Evolutionary conservation across 352 stramenopile genomes (phyloP).

Genomic region (Phytopythium chamaehyphon): DNA sequence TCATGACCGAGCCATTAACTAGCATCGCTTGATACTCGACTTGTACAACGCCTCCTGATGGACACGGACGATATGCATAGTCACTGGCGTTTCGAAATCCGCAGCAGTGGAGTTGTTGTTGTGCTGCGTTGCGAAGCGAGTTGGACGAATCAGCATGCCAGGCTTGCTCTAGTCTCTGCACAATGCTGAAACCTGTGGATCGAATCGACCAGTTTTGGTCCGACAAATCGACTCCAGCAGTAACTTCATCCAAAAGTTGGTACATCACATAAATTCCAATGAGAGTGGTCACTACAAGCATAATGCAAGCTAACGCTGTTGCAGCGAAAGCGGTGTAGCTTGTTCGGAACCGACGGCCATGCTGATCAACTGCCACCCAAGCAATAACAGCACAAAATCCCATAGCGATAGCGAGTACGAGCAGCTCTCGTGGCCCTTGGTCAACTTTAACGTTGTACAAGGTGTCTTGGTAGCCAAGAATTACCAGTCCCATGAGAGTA

Average conservation of each 20-base stretch:
- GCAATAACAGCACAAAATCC: constrained; percentile 33
- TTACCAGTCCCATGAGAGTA: constrained; percentile 49
- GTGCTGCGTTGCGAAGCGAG: constrained; percentile 42
- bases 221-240: constrained; percentile 24
- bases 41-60: constrained; percentile 30
- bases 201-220: constrained; percentile 67
- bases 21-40: constrained; percentile 58
- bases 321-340: constrained; percentile 28
- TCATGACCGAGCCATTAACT: constrained; percentile 50
- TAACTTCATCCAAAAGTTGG: constrained; percentile 42
- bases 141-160: constrained; percentile 39
- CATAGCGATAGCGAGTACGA: constrained; percentile 30
- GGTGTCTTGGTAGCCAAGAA: constrained; percentile 39
- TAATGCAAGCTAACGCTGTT: constrained; percentile 31
- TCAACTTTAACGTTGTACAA: constrained; percentile 54
- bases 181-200: constrained; percentile 65
- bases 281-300: constrained; percentile 35
- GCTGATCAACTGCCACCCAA: constrained; percentile 52
- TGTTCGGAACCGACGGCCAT: constrained; percentile 21
- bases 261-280: constrained; percentile 59
- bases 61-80: constrained; percentile 47
- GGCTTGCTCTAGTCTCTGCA: constrained; percentile 31
- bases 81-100: constrained; percentile 48
- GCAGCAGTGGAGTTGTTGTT: constrained; percentile 70
- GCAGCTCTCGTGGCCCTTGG: constrained; percentile 32